Percentiles rank a stretch among this genome's conserved stretches.
Conservation (phyloP, 2,329 filamentous ascomycete genomes). For the Eurotiales sp. region DNA sequence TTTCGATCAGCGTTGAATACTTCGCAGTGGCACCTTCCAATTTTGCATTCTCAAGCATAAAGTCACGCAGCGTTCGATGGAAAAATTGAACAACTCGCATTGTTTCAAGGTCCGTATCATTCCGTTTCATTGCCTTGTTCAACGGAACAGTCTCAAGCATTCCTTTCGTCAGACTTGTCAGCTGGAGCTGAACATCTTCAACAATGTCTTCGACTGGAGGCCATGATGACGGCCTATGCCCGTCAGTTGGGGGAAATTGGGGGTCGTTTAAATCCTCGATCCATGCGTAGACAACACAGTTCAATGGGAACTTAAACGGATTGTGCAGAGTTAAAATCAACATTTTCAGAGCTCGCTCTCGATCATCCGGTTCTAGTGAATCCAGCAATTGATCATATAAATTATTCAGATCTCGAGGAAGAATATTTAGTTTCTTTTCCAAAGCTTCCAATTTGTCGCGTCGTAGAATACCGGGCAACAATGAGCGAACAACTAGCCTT, state of each 20-base stretch:
- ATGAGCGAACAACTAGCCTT: slow-evolving; percentile 19
- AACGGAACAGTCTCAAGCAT: not conserved
- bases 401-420: slow-evolving; percentile 19
- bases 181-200: not conserved
- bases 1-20: too few species aligned
- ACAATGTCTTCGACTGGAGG: not conserved
- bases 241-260: not conserved
- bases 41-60: too few species aligned
- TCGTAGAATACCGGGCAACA: slow-evolving; percentile 18
- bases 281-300: slow-evolving; percentile 10
- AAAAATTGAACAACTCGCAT: not conserved
- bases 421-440: slow-evolving; percentile 14
- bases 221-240: not conserved
- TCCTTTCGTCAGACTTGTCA: slow-evolving; percentile 2
- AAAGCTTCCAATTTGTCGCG: slow-evolving; percentile 14
- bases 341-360: slow-evolving; percentile 10
- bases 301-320: not conserved
- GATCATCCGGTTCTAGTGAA: slow-evolving; percentile 15
- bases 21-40: too few species aligned
- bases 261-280: slow-evolving; percentile 5
- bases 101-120: not conserved
- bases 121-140: too few species aligned
- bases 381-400: slow-evolving; percentile 21
- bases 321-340: slow-evolving; percentile 7
- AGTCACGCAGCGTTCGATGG: slow-evolving; percentile 5